Conservation (phyloP, 345 rosid species). For the Rhodamnia rubescens region DNA sequence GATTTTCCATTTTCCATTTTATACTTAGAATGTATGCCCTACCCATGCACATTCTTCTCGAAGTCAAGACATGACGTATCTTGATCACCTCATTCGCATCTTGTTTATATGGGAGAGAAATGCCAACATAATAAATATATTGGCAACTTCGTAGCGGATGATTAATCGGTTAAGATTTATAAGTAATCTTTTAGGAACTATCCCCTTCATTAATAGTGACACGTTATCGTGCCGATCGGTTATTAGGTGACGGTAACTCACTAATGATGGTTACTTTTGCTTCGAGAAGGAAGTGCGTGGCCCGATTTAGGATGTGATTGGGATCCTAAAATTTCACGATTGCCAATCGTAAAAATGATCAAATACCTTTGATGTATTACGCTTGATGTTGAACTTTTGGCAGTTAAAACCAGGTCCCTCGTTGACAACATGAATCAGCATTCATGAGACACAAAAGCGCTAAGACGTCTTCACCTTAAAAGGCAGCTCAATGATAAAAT, state of each 20-base stretch:
- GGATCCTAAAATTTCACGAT: not conserved
- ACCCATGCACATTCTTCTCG: not conserved
- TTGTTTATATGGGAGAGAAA: not conserved
- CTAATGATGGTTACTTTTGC: not conserved
- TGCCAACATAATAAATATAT: not conserved
- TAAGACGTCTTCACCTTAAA: too few species aligned
- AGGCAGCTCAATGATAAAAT: not conserved
- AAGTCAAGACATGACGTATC: not conserved
- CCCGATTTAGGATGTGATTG: not conserved
- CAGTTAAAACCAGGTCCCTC: not conserved
- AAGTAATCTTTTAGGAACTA: not conserved
- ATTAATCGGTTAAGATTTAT: not conserved
- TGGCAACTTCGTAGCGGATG: accelerated
- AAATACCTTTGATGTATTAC: not conserved
- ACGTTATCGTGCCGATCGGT: accelerated
- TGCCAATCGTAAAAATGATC: not conserved
- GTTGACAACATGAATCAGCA: too few species aligned
- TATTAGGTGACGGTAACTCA: not conserved
- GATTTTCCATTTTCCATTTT: not conserved
- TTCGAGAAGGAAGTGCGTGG: not conserved
- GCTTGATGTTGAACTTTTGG: not conserved
- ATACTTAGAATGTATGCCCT: not conserved
- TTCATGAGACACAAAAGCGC: too few species aligned
- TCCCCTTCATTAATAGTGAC: not conserved
- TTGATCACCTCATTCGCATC: not conserved